A percentile compares a stretch with the other conserved stretches of the same genome.
Evolutionary conservation across 345 rosid genomes (phyloP).

Genomic region (Lumnitzera littorea): DNA sequence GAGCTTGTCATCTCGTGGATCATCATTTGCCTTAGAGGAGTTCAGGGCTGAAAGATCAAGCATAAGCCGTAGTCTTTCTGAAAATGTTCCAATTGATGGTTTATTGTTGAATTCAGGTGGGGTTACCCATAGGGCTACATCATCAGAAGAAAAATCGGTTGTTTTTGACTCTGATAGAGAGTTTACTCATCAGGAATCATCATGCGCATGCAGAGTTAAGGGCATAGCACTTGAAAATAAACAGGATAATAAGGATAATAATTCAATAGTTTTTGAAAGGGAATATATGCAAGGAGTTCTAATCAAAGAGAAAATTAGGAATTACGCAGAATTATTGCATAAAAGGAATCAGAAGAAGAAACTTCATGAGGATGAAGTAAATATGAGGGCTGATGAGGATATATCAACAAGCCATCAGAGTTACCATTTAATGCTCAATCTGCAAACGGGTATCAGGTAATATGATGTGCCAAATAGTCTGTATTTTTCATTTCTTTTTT

Average conservation of each 20-base stretch:
- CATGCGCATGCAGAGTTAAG: slow-evolving; percentile 20
- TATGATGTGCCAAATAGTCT: neutral
- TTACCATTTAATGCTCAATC: slow-evolving; percentile 70
- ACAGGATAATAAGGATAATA: slow-evolving; percentile 30
- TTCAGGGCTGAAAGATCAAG: slow-evolving; percentile 23
- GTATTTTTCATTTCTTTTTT: too few relatives aligned
- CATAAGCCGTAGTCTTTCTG: slow-evolving; percentile 44
- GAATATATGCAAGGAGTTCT: slow-evolving; percentile 91
- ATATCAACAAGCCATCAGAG: slow-evolving; percentile 41
- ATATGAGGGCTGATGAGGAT: slow-evolving; percentile 32
- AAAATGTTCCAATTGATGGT: slow-evolving; percentile 38
- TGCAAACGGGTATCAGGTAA: slow-evolving; percentile 96
- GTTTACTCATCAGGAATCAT: slow-evolving; percentile 21
- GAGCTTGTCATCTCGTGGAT: slow-evolving; percentile 32
- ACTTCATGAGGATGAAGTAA: slow-evolving; percentile 34
- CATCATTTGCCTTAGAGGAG: slow-evolving; percentile 40
- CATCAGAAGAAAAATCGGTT: slow-evolving; percentile 31
- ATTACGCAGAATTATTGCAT: slow-evolving; percentile 22
- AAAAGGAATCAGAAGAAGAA: slow-evolving; percentile 39
- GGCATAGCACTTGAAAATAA: slow-evolving; percentile 30
- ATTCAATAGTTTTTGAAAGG: slow-evolving; percentile 54
- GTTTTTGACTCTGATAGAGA: slow-evolving; percentile 29
- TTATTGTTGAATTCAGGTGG: slow-evolving; percentile 35
- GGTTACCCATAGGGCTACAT: slow-evolving; percentile 34
- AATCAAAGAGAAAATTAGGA: slow-evolving; percentile 49